These are phyloP conservation scores for Tylopilus sp. DNA, from an alignment of 1,284 basidiomycete genomes.

Conservation along the genomic window DNA sequence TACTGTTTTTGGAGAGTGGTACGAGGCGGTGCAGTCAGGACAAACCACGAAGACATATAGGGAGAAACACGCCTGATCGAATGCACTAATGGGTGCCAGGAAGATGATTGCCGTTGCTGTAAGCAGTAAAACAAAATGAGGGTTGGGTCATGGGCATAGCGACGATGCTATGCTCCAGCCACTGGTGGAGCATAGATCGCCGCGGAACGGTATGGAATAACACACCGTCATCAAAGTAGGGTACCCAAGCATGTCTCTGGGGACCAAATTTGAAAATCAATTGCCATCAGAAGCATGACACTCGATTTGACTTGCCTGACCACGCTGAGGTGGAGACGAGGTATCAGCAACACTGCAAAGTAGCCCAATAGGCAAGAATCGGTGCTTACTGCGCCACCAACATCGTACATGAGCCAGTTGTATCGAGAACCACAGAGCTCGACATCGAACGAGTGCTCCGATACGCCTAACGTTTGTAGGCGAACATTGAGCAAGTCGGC, in stretches of 20 bases:
- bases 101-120: slow-evolving; percentile 72
- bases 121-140: slow-evolving; percentile 11
- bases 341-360: slow-evolving; percentile 4
- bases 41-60: slow-evolving; percentile 3
- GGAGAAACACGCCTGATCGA: slow-evolving; percentile 59
- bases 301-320: slow-evolving; percentile 41
- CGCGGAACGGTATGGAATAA: slow-evolving; percentile 12
- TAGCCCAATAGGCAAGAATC: not conserved
- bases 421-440: slow-evolving; percentile 57
- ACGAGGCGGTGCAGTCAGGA: slow-evolving; percentile 8
- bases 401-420: slow-evolving; percentile 75
- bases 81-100: slow-evolving; percentile 76
- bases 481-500: slow-evolving; percentile 76
- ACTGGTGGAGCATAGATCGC: slow-evolving; percentile 7
- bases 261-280: slow-evolving; percentile 17
- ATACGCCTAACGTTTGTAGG: slow-evolving; percentile 72
- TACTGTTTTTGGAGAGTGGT: slow-evolving; percentile 44
- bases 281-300: slow-evolving; percentile 26
- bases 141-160: slow-evolving; percentile 7
- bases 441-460: slow-evolving; percentile 70
- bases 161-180: slow-evolving; percentile 16
- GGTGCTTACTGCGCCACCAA: slow-evolving; percentile 68
- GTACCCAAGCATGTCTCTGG: slow-evolving; percentile 74
- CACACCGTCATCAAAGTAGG: slow-evolving; percentile 78
- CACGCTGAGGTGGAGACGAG: slow-evolving; percentile 39